phyloP scores from a whole-genome alignment of 2,329 filamentous ascomycete species.

The Blastomyces silverae region DNA sequence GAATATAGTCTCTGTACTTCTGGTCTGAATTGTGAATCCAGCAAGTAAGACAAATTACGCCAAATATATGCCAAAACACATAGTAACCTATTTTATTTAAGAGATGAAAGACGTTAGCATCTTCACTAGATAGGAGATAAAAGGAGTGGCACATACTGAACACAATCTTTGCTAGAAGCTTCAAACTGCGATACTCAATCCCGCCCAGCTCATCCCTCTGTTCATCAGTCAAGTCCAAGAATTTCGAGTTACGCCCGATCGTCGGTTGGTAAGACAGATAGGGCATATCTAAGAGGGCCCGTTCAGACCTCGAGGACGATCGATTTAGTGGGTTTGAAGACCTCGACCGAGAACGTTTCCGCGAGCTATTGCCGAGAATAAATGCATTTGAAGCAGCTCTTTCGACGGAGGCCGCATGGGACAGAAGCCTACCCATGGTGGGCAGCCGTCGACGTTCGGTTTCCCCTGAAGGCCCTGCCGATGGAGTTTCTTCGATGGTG shows the following conservation, averaged over 20 bases:
- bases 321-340: slow-evolving; percentile 15
- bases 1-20: slow-evolving; percentile 39
- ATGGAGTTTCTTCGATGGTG: slow-evolving; percentile 16
- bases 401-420: slow-evolving; percentile 35
- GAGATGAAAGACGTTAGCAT: background rate
- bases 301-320: slow-evolving; percentile 20
- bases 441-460: background rate
- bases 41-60: slow-evolving; percentile 42
- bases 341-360: slow-evolving; percentile 15
- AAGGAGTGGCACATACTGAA: slow-evolving; percentile 30
- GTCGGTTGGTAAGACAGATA: slow-evolving; percentile 41
- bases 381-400: slow-evolving; percentile 38
- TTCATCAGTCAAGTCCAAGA: slow-evolving; percentile 39
- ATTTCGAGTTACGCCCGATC: slow-evolving; percentile 44
- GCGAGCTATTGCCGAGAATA: slow-evolving; percentile 29
- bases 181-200: slow-evolving; percentile 48
- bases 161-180: slow-evolving; percentile 45
- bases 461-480: slow-evolving; percentile 11
- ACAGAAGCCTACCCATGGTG: slow-evolving; percentile 8
- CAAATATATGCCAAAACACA: slow-evolving; percentile 43
- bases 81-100: slow-evolving; percentile 37
- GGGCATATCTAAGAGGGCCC: slow-evolving; percentile 30
- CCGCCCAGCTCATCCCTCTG: slow-evolving; percentile 46
- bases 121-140: background rate
- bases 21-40: slow-evolving; percentile 42